These are phyloP conservation scores for Microbotryomycetes sp. DNA, from an alignment of 1,284 basidiomycete species.

Conservation along the genomic window DNA sequence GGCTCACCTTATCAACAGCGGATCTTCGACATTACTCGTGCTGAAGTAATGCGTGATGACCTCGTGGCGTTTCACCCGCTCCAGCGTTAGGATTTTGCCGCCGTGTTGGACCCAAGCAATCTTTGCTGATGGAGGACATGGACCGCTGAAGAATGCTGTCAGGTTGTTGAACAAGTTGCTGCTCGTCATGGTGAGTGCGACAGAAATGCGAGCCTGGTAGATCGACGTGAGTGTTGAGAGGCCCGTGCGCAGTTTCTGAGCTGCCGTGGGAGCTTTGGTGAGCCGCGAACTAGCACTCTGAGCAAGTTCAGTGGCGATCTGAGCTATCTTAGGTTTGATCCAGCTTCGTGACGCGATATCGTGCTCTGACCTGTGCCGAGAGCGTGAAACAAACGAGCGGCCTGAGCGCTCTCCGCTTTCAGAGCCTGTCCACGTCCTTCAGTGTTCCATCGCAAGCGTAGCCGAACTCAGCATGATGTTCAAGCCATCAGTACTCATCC, in stretches of 20 bases:
- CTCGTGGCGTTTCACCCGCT: not conserved
- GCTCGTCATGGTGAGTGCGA: not conserved
- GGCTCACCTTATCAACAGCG: not conserved
- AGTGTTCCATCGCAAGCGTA: not conserved
- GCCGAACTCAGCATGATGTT: not conserved
- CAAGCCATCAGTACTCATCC: conserved; percentile 13
- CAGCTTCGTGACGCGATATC: too few relatives aligned
- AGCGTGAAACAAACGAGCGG: too few relatives aligned
- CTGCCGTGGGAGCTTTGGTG: too few relatives aligned
- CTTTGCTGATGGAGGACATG: not conserved
- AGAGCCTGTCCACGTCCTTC: not conserved
- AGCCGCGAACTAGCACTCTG: too few relatives aligned
- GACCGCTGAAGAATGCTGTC: conserved; percentile 7
- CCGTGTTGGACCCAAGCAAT: not conserved
- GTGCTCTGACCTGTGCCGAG: not conserved
- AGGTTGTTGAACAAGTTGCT: not conserved
- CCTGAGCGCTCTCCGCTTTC: not conserved
- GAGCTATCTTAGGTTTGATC: too few relatives aligned
- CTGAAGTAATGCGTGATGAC: not conserved
- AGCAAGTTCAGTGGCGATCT: too few relatives aligned
- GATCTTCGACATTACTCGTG: not conserved
- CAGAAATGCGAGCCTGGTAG: not conserved
- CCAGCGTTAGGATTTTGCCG: not conserved
- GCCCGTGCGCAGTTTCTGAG: too few relatives aligned
- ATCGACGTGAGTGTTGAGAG: not conserved